phyloP scores from a whole-genome alignment of 2,329 filamentous ascomycete species.

The Mollisiaceae sp. region DNA sequence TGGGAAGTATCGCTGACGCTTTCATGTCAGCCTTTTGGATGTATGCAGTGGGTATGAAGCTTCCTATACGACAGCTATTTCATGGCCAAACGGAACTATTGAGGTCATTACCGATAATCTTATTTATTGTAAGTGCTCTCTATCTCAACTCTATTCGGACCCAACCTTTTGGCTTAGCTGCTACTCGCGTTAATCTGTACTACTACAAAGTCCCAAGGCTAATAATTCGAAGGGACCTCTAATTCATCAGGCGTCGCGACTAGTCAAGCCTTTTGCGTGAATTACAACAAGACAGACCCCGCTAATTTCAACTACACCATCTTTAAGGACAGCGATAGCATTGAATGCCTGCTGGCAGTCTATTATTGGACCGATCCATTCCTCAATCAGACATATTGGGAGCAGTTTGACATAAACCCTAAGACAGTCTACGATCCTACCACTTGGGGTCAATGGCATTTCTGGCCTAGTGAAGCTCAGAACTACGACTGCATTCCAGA shows the following conservation, averaged over 20 bases:
- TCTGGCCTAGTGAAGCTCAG: conserved; percentile 13
- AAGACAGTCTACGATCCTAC: not conserved
- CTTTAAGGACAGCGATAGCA: not conserved
- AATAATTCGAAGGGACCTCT: not conserved
- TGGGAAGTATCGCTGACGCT: not conserved
- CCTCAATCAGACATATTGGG: conserved; percentile 21
- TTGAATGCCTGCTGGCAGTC: not conserved
- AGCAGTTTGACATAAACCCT: conserved; percentile 17
- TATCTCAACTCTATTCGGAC: not conserved
- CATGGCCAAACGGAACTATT: conserved; percentile 19
- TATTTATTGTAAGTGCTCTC: not conserved
- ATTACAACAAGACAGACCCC: not conserved
- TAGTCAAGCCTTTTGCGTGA: not conserved
- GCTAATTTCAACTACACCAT: not conserved
- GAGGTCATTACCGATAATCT: not conserved
- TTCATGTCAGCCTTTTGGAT: conserved; percentile 21
- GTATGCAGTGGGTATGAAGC: conserved; percentile 26
- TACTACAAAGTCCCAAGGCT: no score
- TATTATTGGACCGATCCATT: conserved; percentile 18
- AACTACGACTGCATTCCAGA: conserved; percentile 19
- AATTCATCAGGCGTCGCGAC: not conserved
- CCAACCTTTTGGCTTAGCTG: no score
- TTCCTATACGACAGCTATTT: conserved; percentile 15
- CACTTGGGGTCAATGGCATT: conserved; percentile 19
- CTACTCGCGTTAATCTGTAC: no score